Percentiles rank a stretch among this genome's conserved stretches.
Evolutionary conservation across 1,139 yeast genomes (phyloP).

Genomic region (Yamadazyma mexicana): DNA sequence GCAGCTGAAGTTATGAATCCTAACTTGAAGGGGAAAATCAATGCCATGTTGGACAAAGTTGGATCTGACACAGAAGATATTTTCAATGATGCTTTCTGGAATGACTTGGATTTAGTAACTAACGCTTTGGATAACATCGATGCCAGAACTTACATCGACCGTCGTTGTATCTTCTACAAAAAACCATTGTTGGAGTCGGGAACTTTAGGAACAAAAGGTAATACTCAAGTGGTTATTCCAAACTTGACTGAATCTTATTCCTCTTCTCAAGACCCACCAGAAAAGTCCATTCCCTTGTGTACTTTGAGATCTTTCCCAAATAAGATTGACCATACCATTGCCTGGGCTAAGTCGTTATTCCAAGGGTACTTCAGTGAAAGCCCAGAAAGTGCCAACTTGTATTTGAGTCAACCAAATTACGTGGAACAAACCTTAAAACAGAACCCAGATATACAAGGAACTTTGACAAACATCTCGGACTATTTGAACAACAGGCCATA

Average conservation of each 20-base stretch:
- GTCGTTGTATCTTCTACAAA: constrained; percentile 90
- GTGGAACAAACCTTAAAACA: constrained; percentile 90
- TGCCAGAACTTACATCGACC: constrained; percentile 96
- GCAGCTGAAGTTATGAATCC: constrained; percentile 89
- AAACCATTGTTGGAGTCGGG: constrained; percentile 95
- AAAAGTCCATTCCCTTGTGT: constrained; percentile 94
- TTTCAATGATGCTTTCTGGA: constrained; percentile 89
- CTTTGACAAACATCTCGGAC: constrained; percentile 72
- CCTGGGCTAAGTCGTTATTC: constrained; percentile 96
- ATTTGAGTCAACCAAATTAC: constrained; percentile 87
- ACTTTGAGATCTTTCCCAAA: constrained; percentile 96
- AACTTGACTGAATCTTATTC: constrained; percentile 91
- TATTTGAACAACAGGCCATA: constrained; percentile 81
- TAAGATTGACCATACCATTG: constrained; percentile 97
- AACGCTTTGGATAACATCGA: constrained; percentile 97
- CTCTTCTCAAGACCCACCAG: constrained; percentile 98
- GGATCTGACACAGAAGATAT: constrained; percentile 90
- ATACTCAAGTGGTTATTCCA: constrained; percentile 95
- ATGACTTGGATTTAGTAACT: constrained; percentile 78
- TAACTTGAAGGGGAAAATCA: constrained; percentile 74
- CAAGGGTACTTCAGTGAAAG: constrained; percentile 91
- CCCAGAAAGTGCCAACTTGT: constrained; percentile 89
- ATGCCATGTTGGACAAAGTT: constrained; percentile 78
- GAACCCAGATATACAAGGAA: constrained; percentile 86
- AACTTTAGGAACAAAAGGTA: constrained; percentile 97